A percentile compares a stretch with the other conserved stretches of the same genome.
Evolutionary conservation across 2,329 filamentous ascomycete species (phyloP).

Genomic region (Alternaria sp.): DNA sequence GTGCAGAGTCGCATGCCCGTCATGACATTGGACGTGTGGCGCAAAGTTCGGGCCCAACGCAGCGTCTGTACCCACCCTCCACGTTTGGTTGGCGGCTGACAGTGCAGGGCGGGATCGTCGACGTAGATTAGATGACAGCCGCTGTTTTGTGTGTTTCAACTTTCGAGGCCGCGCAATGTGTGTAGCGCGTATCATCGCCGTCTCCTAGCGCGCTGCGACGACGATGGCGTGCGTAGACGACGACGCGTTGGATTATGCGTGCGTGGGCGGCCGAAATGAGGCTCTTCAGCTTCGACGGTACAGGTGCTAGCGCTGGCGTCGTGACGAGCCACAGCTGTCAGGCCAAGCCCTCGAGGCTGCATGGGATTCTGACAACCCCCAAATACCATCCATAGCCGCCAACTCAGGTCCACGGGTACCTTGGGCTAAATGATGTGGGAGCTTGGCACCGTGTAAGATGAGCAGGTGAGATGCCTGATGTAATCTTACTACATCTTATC

Average conservation of each 20-base stretch:
- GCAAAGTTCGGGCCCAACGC: neutral
- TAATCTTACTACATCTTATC: slow-evolving; percentile 12
- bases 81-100: neutral
- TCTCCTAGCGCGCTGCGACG: neutral
- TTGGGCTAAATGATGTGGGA: neutral
- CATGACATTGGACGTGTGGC: neutral
- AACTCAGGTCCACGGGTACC: neutral
- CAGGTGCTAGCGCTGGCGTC: neutral
- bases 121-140: slow-evolving; percentile 6
- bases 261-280: neutral
- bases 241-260: slow-evolving; percentile 7
- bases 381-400: neutral
- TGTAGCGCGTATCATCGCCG: neutral
- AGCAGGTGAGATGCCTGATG: slow-evolving; percentile 6
- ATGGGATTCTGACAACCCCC: neutral
- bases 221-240: neutral
- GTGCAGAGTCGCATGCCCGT: neutral
- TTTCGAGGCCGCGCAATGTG: slow-evolving; percentile 12
- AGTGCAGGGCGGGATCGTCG: slow-evolving; percentile 7
- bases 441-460: neutral
- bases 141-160: slow-evolving; percentile 7
- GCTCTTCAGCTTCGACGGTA: neutral
- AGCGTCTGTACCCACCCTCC: slow-evolving; percentile 1
- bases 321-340: slow-evolving; percentile 1
- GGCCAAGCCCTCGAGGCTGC: neutral